Percentiles rank a stretch among this genome's conserved stretches.
These are phyloP conservation scores for Phaeosphaeriaceae sp. DNA, from an alignment of 2,329 filamentous ascomycete species.

Conservation along the genomic window DNA sequence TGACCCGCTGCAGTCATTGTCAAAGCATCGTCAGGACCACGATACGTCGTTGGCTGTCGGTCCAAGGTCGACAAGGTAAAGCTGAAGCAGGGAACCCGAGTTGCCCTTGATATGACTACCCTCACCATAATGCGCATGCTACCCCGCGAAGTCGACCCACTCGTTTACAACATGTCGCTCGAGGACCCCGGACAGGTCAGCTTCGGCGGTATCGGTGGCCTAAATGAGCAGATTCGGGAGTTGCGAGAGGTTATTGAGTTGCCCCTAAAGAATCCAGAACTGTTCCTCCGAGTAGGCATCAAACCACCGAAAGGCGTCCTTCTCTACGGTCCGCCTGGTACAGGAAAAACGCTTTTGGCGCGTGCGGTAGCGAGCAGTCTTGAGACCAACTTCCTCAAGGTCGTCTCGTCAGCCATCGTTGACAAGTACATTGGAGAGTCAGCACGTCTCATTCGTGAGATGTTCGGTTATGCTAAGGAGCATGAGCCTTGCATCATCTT, in stretches of 20 bases:
- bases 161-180: conserved; percentile 99
- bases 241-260: conserved; percentile 96
- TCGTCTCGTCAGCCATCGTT: conserved; percentile 97
- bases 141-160: conserved; percentile 94
- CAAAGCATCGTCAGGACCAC: conserved; percentile 94
- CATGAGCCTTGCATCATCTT: conserved; percentile 99
- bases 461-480: conserved; percentile 99
- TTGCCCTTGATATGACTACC: conserved; percentile 98
- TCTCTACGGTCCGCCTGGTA: conserved; percentile 94
- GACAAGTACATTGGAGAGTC: conserved; percentile 99
- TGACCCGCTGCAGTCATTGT: conserved; percentile 76
- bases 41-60: conserved; percentile 97
- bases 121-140: conserved; percentile 99
- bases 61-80: conserved; percentile 98
- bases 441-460: conserved; percentile 93
- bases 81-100: conserved; percentile 96
- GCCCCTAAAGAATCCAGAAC: conserved; percentile 96
- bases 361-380: conserved; percentile 94
- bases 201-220: conserved; percentile 94
- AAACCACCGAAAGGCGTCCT: conserved; percentile 98
- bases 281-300: conserved; percentile 96
- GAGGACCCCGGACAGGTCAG: conserved; percentile 98
- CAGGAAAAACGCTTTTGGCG: conserved; percentile 93
- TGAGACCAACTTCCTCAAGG: conserved; percentile 98
- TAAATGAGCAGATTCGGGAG: conserved; percentile 98